Evolutionary conservation across 768 basidiomycete genomes (phyloP).

Genomic region (Pisolithus albus): DNA sequence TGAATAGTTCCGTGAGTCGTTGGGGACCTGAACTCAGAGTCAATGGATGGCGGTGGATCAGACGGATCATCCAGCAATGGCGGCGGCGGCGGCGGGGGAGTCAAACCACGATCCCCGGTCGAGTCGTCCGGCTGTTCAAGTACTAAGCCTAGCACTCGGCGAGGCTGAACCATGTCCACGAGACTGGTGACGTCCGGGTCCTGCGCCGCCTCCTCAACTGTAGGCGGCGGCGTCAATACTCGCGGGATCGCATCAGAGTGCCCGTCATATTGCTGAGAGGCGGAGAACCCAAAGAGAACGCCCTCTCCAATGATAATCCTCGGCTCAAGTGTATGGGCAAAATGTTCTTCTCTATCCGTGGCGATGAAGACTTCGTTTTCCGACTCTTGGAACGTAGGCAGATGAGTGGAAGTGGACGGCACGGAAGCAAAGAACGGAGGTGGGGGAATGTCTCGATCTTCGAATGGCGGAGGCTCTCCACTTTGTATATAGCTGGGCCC

Average conservation of each 20-base stretch:
- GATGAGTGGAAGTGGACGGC: constrained; percentile 49
- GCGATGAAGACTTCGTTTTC: constrained; percentile 73
- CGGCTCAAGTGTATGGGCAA: constrained; percentile 25
- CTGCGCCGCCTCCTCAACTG: constrained; percentile 64
- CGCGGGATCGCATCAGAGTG: constrained; percentile 63
- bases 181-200: constrained; percentile 68
- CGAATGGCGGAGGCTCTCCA: constrained; percentile 76
- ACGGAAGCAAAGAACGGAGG: constrained; percentile 52
- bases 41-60: constrained; percentile 84
- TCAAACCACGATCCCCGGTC: constrained; percentile 29
- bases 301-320: constrained; percentile 65
- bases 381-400: constrained; percentile 77
- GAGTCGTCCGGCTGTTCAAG: constrained; percentile 43
- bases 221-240: constrained; percentile 64
- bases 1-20: constrained; percentile 14
- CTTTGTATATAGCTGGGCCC: constrained; percentile 65
- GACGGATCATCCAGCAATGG: constrained; percentile 81
- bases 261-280: constrained; percentile 75
- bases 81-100: constrained; percentile 63
- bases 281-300: constrained; percentile 63
- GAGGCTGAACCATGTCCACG: constrained; percentile 49
- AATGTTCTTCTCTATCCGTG: constrained; percentile 29
- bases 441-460: constrained; percentile 76
- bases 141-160: constrained; percentile 53
- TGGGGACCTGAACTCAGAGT: constrained; percentile 59